A percentile compares a stretch with the other conserved stretches of the same genome.
phyloP scores from a whole-genome alignment of 2,329 filamentous ascomycete species.

The Curvularia sp. region DNA sequence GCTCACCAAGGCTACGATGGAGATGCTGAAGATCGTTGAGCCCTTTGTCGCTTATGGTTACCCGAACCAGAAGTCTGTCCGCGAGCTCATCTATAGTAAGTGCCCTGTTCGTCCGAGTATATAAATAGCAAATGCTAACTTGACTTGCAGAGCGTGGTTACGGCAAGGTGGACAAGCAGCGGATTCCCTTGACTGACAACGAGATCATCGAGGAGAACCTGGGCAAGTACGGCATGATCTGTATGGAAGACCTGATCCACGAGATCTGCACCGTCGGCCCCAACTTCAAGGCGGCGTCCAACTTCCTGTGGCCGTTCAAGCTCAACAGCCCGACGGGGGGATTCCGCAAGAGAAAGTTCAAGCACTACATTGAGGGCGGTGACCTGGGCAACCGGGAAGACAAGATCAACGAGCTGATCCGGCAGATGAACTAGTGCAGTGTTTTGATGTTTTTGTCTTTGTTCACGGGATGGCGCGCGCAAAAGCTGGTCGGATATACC shows the following conservation, averaged over 20 bases:
- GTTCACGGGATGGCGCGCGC: conserved; percentile 16
- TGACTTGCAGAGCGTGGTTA: conserved; percentile 76
- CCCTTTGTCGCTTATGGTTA: conserved; percentile 99
- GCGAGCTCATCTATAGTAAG: conserved; percentile 99
- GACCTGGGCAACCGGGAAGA: conserved; percentile 99
- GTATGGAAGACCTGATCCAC: conserved; percentile 98
- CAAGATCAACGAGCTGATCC: conserved; percentile 93
- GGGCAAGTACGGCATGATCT: conserved; percentile 97
- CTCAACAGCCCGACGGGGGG: conserved; percentile 97
- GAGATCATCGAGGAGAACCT: conserved; percentile 95
- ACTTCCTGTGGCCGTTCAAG: conserved; percentile 99
- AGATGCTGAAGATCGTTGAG: conserved; percentile 98
- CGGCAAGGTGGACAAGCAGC: conserved; percentile 98
- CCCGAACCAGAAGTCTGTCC: conserved; percentile 98
- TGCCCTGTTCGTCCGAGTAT: conserved; percentile 68
- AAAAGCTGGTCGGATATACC: conserved; percentile 28
- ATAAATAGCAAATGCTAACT: conserved; percentile 11
- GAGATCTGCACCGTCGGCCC: conserved; percentile 96
- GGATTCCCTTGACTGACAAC: conserved; percentile 95
- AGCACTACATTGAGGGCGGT: conserved; percentile 98
- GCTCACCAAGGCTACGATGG: conserved; percentile 94
- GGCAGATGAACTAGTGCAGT: conserved; percentile 92
- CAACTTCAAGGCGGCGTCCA: conserved; percentile 97
- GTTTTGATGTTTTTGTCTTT: conserved; percentile 11
- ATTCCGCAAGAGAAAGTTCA: conserved; percentile 97